Conservation (phyloP, 1,139 yeast species). For the Pichia sp. region DNA sequence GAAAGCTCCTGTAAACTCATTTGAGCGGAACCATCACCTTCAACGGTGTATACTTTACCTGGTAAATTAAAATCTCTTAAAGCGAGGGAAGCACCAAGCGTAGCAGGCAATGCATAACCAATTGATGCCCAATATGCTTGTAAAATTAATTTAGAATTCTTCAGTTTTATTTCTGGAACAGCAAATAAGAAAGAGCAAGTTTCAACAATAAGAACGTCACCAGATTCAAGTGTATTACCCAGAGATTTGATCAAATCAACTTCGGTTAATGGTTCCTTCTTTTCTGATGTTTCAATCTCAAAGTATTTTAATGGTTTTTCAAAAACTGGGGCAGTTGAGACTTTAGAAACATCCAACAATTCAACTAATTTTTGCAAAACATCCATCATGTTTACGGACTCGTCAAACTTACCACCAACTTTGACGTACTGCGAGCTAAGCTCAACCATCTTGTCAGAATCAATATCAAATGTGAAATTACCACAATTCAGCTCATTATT, state of each 20-base stretch:
- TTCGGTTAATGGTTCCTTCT: slow-evolving; percentile 13
- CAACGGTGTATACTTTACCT: slow-evolving; percentile 58
- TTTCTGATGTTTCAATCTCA: slow-evolving; percentile 2
- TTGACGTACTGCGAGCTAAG: slow-evolving; percentile 31
- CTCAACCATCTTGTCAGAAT: slow-evolving; percentile 10
- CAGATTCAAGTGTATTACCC: slow-evolving; percentile 36
- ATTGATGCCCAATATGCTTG: slow-evolving; percentile 76
- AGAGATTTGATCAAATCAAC: slow-evolving; percentile 17
- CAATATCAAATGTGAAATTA: slow-evolving; percentile 16
- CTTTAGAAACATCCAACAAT: slow-evolving; percentile 28
- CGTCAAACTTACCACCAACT: slow-evolving; percentile 29
- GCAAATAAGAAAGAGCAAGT: slow-evolving; percentile 77
- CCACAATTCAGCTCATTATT: slow-evolving; percentile 47
- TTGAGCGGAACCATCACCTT: slow-evolving; percentile 90
- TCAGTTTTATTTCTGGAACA: slow-evolving; percentile 40
- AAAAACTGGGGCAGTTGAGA: slow-evolving; percentile 19
- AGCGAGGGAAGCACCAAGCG: slow-evolving; percentile 72
- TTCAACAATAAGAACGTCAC: slow-evolving; percentile 65
- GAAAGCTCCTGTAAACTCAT: slow-evolving; percentile 81
- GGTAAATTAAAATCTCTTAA: slow-evolving; percentile 42
- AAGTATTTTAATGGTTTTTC: slow-evolving; percentile 3
- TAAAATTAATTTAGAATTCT: slow-evolving; percentile 35
- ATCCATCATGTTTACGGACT: slow-evolving; percentile 37
- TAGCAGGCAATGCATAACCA: slow-evolving; percentile 80
- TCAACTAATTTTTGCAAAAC: slow-evolving; percentile 35